Percentiles rank a stretch among this genome's conserved stretches.
Conservation (phyloP, 495 filamentous ascomycete genomes). For the Penicillium robsamsonii region DNA sequence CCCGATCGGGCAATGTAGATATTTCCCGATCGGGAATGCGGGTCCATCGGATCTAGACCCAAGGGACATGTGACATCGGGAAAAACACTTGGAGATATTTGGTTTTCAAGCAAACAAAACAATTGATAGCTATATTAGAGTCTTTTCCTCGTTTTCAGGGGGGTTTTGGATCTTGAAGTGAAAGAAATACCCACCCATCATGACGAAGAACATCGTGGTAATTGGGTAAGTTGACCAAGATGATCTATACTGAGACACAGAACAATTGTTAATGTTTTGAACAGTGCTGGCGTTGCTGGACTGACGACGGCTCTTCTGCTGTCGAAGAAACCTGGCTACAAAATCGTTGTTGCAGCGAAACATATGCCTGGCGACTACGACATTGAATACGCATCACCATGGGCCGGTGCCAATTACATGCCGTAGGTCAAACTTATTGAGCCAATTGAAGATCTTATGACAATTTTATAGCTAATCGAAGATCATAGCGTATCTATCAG, state of each 20-base stretch:
- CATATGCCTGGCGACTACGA: constrained; percentile 96
- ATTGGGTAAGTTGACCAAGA: not conserved
- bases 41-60: not conserved
- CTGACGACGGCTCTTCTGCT: too few species aligned
- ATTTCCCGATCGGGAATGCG: not conserved
- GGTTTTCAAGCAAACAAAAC: not conserved
- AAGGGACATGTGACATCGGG: too few species aligned
- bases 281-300: too few species aligned
- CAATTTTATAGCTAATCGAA: not conserved
- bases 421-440: constrained; percentile 50
- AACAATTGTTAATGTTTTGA: too few species aligned
- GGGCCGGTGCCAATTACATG: constrained; percentile 84
- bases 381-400: constrained; percentile 86
- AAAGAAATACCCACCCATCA: not conserved
- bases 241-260: too few species aligned
- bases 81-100: too few species aligned
- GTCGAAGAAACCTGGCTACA: not conserved
- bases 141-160: too few species aligned
- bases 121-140: not conserved
- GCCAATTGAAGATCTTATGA: not conserved
- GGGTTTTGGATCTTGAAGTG: too few species aligned
- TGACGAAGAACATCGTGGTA: not conserved
- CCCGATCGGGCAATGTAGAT: not conserved
- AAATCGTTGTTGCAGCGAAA: constrained; percentile 14
- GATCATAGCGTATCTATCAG: constrained; percentile 5